phyloP scores from a whole-genome alignment of 495 filamentous ascomycete genomes.

The Bacidia rubella region DNA sequence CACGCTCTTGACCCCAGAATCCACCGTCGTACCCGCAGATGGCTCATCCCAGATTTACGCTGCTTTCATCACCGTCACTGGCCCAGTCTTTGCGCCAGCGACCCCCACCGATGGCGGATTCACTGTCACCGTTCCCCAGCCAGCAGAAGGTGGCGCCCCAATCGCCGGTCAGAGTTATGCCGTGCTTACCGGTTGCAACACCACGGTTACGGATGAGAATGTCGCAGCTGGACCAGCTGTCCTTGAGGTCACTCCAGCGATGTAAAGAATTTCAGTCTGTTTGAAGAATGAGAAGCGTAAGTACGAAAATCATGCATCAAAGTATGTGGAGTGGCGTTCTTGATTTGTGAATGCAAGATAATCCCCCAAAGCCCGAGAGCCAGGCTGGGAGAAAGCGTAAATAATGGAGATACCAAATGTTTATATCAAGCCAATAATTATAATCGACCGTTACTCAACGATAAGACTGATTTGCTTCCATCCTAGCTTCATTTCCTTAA shows the following conservation, averaged over 20 bases:
- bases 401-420: not conserved
- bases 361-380: not conserved
- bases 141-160: constrained; percentile 16
- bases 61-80: constrained; percentile 30
- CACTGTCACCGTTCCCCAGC: constrained; percentile 24
- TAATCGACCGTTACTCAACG: not conserved
- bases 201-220: constrained; percentile 18
- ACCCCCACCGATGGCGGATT: constrained; percentile 22
- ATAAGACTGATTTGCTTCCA: no score
- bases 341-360: not conserved
- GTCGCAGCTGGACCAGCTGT: constrained; percentile 18
- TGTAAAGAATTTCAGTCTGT: not conserved
- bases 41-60: constrained; percentile 17
- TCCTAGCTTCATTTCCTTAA: no score
- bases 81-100: constrained; percentile 23
- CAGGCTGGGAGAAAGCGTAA: no score
- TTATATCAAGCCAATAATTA: not conserved
- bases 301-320: not conserved
- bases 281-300: not conserved
- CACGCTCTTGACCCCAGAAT: constrained; percentile 16
- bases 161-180: constrained; percentile 27
- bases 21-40: constrained; percentile 15
- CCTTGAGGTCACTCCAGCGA: constrained; percentile 13
- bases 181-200: constrained; percentile 25
- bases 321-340: not conserved